Evolutionary conservation across 306 rosid genomes (phyloP).

Genomic region (Quercus aquifolioides): DNA sequence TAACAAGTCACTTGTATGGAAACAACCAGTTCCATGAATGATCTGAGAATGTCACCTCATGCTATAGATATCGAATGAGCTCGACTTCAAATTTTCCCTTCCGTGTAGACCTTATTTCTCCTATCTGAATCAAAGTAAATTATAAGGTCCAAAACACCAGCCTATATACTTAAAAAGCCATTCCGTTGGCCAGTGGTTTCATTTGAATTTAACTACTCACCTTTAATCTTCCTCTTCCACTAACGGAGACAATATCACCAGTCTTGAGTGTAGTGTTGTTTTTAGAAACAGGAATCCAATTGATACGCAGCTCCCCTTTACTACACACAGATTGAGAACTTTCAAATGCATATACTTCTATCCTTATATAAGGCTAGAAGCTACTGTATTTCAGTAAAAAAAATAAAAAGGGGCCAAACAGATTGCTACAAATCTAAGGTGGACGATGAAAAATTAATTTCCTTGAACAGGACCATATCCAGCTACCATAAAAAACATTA

Average conservation of each 20-base stretch:
- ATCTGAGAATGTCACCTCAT: neutral
- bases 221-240: slow-evolving; percentile 85
- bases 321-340: slow-evolving; percentile 32
- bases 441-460: neutral
- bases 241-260: slow-evolving; percentile 82
- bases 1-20: neutral
- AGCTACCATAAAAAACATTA: neutral
- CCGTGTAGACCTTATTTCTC: slow-evolving; percentile 76
- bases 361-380: slow-evolving; percentile 9
- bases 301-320: slow-evolving; percentile 80
- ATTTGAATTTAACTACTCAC: slow-evolving; percentile 33
- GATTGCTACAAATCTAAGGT: no score
- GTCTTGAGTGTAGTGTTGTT: slow-evolving; percentile 73
- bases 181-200: slow-evolving; percentile 10
- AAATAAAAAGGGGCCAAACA: no score
- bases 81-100: slow-evolving; percentile 86
- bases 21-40: neutral
- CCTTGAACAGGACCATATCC: neutral
- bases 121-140: slow-evolving; percentile 53
- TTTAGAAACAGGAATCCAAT: slow-evolving; percentile 74
- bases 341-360: neutral
- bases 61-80: slow-evolving; percentile 63
- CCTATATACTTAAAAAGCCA: neutral
- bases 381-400: neutral
- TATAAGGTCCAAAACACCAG: slow-evolving; percentile 3